Evolutionary conservation across 805 yeast species (phyloP), one percentile per base, ranked within the genome.

Genomic region (Metschnikowia aberdeeniae): DNA sequence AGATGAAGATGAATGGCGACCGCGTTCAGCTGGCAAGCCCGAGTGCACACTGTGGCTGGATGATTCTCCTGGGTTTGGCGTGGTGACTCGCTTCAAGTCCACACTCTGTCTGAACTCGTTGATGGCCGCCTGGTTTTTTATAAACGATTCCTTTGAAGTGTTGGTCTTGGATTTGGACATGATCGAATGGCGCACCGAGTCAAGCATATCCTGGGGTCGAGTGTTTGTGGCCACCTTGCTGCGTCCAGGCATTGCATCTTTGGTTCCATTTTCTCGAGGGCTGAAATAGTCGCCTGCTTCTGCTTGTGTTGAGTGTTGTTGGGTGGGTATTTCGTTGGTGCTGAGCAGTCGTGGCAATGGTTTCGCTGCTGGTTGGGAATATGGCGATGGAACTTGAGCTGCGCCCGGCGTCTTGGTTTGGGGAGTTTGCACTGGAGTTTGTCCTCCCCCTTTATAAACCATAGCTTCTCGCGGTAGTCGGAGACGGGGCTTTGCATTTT

Each of bases 21-120:
- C 24, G 24, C 30, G 36, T 6, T 36, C 38, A 8, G 14, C 35
- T 12, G 14, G 35, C 11, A 29, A 11, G 9, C 13, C 19, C 10
- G 43, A 40, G 24, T 33, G 37, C 12, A 14, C 11, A 33, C 43
- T 33, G 26, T 33, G 43, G 13, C 26, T 17, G 10, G 37, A 20
- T 17, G 31, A 26, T 7, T 27, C 43, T 10, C 19, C 32, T 14
- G 24, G 31, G 6, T 36, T 28, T 33, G 46, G 51, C 9, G 67
- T 57, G 20, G 47, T 45, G n/a, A 61, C 50, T 17, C 68, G 50
- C 40, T 66, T 63, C 62, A 53, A 62, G 36, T 70, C 73, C 31
- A 71, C 61, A 38, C 68, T 61, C 26, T 66, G 67, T 43, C 75
- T 56, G 34, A 70, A 57, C 36, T 63, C 70, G 26, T 57, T 56